phyloP scores from a whole-genome alignment of 2,329 filamentous ascomycete species.

The Cylindrodendrum hubeiense region DNA sequence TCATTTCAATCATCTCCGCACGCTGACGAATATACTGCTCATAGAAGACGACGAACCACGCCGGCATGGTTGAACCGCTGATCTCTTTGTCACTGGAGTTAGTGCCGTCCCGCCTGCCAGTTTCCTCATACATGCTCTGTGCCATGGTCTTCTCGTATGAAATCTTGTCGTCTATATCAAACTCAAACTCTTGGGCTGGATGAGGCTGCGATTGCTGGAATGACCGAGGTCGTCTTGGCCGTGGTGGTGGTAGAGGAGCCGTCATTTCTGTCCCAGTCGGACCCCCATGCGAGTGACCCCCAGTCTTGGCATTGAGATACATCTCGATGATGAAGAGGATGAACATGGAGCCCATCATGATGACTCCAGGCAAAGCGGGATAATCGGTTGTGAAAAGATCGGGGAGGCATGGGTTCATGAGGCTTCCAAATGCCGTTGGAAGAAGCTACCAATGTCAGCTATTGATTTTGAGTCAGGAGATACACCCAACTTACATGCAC shows the following conservation, averaged over 20 bases:
- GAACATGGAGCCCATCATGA: constrained; percentile 74
- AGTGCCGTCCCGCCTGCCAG: constrained; percentile 35
- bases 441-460: constrained; percentile 57
- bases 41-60: constrained; percentile 74
- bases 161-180: constrained; percentile 25
- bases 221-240: background rate
- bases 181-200: constrained; percentile 1
- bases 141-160: constrained; percentile 57
- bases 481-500: constrained; percentile 66
- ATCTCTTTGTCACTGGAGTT: constrained; percentile 45
- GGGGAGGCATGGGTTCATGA: constrained; percentile 67
- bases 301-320: constrained; percentile 70
- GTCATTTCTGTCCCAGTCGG: constrained; percentile 55
- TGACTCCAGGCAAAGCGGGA: constrained; percentile 72
- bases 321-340: constrained; percentile 72
- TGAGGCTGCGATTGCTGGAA: background rate
- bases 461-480: background rate
- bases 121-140: constrained; percentile 54
- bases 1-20: constrained; percentile 68
- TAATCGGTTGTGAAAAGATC: constrained; percentile 71
- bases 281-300: constrained; percentile 70
- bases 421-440: constrained; percentile 68
- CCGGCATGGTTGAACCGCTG: constrained; percentile 60
- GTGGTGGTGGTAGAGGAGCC: background rate
- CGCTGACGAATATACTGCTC: constrained; percentile 73